Percentiles rank a stretch among this genome's conserved stretches.
These are phyloP conservation scores for Schwanniomyces vanrijiae DNA, from an alignment of 805 yeast genomes.

Conservation along the genomic window DNA sequence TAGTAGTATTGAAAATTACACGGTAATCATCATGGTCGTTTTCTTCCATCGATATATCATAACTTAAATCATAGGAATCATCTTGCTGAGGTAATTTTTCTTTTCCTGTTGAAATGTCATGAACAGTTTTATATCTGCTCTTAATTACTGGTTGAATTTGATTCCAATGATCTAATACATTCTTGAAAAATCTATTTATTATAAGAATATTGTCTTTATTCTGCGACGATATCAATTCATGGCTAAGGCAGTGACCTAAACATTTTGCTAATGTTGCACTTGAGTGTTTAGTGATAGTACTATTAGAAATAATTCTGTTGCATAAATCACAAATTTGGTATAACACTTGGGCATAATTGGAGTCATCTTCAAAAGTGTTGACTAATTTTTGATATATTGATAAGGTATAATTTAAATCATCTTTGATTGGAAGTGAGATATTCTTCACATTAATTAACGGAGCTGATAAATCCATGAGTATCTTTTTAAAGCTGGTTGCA, in stretches of 20 bases:
- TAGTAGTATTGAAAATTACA: conserved; percentile 14
- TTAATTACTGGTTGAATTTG: conserved; percentile 17
- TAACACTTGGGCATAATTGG: conserved; percentile 27
- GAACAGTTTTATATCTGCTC: conserved; percentile 8
- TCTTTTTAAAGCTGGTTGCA: conserved; percentile 45
- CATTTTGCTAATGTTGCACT: conserved; percentile 43
- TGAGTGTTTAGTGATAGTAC: conserved; percentile 43
- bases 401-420: conserved; percentile 45
- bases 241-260: conserved; percentile 56
- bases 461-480: conserved; percentile 50
- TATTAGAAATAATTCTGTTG: conserved; percentile 34
- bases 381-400: conserved; percentile 25
- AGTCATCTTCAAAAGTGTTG: conserved; percentile 7
- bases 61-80: conserved; percentile 33
- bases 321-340: conserved; percentile 45
- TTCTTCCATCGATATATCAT: conserved; percentile 31
- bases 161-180: conserved; percentile 52
- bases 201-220: conserved; percentile 50
- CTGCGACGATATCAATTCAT: conserved; percentile 38
- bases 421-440: conserved; percentile 55
- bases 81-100: conserved; percentile 10
- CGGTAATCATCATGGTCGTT: conserved; percentile 15
- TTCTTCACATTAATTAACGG: conserved; percentile 53
- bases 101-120: conserved; percentile 16
- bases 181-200: conserved; percentile 54